Base-by-base conservation (phyloP, 805 yeast species). In the Nakazawaea sp. region DNA sequence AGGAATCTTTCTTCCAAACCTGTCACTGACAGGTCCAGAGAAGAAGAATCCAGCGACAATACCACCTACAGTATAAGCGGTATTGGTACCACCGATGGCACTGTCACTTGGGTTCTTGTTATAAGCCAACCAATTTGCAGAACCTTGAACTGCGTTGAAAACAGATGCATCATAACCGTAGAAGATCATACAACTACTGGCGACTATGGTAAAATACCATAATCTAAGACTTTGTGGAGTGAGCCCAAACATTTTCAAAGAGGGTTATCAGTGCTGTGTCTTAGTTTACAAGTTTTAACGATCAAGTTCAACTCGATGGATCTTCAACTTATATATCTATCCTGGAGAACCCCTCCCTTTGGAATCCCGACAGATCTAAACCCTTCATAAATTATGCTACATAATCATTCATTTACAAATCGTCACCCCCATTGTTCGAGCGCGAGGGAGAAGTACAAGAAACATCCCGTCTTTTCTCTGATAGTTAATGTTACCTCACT, bases 1-100 rank as follows among this genome's bases (percentile, higher is more conserved):
- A 1, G 68, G 65, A 5, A 51, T 33, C 33, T 58, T 58, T 27
- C 75, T 51, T 4, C 75, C 75, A 20, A 50, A 47, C 32, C 52
- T 48, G 25, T 62, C 64, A 3, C 68, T 66, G 11, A 70, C 38
- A 17, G 44, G 45, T 11, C 50, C 52, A 18, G 48, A 33, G 24
- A 46, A 24, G 37, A 48, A 48, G 29, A 38, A 48, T 1, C 52
- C 52, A 20, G 46, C 27, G 3, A 46, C 40, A 26, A 46, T 46
- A 32, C 45, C 40, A 19, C 49, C 50, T 21, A 43, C 43, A 19
- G 51, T 48, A 21, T 48, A 48, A 11, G 49, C 43, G 7, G 51
- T 48, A 27, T 45, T 48, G 12, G 40, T 36, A 20, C 47, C 43
- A 25, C 51, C 51, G 28, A 46, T 38, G 27, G 43, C 42, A 39